phyloP scores from a whole-genome alignment of 805 yeast genomes.

The Nakazawaea pomicola region DNA sequence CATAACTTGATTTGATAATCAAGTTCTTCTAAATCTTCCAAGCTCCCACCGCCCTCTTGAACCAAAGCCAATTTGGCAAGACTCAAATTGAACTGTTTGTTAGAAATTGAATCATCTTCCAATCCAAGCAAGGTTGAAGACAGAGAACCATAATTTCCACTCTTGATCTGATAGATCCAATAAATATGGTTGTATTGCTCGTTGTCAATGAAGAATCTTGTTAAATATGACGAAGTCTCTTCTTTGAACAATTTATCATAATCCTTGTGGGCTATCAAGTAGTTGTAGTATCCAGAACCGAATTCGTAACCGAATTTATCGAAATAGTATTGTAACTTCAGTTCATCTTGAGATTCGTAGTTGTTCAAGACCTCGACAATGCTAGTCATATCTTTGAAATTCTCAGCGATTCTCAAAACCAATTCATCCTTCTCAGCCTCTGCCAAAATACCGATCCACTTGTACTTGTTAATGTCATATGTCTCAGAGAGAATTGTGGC shows the following conservation, averaged over 20 bases:
- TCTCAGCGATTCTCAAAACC: constrained; percentile 60
- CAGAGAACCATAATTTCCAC: constrained; percentile 46
- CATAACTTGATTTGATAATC: constrained; percentile 45
- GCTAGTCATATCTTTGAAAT: constrained; percentile 59
- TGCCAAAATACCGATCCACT: constrained; percentile 61
- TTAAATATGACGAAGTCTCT: constrained; percentile 42
- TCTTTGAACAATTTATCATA: constrained; percentile 50
- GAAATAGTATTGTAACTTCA: constrained; percentile 45
- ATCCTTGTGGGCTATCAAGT: constrained; percentile 49
- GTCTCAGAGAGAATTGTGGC: neutral
- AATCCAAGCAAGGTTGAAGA: constrained; percentile 40
- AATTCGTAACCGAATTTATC: constrained; percentile 61
- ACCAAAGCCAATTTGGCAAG: constrained; percentile 66
- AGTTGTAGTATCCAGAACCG: constrained; percentile 58
- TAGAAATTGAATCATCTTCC: constrained; percentile 38
- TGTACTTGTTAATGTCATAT: constrained; percentile 4
- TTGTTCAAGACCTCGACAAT: constrained; percentile 48
- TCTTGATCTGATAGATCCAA: constrained; percentile 67
- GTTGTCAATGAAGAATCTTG: constrained; percentile 44
- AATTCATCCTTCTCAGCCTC: constrained; percentile 43
- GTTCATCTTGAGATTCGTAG: constrained; percentile 15
- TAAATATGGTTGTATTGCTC: constrained; percentile 46
- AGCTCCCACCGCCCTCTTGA: constrained; percentile 28
- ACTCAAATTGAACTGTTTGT: constrained; percentile 55
- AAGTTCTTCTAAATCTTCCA: constrained; percentile 33